Percentiles rank a stretch among this genome's conserved stretches.
These are phyloP conservation scores for Pharus latifolius DNA, from an alignment of 176 grass and related monocot species.

Conservation along the genomic window DNA sequence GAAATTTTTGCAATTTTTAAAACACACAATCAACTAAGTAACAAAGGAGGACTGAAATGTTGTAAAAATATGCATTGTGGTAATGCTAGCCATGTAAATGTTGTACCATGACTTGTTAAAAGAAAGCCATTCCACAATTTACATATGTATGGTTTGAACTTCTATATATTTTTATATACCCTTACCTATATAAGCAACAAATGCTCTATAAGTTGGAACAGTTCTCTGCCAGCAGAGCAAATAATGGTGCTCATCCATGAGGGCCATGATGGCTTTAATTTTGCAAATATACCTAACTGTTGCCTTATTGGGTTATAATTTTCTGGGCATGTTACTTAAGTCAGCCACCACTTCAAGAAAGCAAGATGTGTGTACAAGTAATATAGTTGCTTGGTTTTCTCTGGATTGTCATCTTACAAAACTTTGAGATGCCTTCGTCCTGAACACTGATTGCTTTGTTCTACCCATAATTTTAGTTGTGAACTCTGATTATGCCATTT, in stretches of 20 bases:
- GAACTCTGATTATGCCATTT: neutral
- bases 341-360: neutral
- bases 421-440: neutral
- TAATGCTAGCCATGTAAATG: too few relatives aligned
- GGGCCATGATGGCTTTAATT: neutral
- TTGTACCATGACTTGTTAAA: neutral
- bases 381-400: neutral
- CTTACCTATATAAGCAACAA: neutral
- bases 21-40: too few relatives aligned
- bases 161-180: neutral
- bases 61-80: too few relatives aligned
- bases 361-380: neutral
- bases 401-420: neutral
- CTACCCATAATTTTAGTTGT: neutral
- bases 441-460: neutral
- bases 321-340: neutral
- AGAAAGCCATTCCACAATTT: neutral
- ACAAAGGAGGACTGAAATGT: too few relatives aligned
- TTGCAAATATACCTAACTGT: neutral
- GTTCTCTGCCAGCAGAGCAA: neutral
- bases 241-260: neutral
- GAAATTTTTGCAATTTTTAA: too few relatives aligned
- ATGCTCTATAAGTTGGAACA: neutral
- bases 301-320: neutral
- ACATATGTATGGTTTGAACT: neutral